These are phyloP conservation scores for Yarrowia porcina DNA, from an alignment of 805 yeast genomes.

Conservation along the genomic window DNA sequence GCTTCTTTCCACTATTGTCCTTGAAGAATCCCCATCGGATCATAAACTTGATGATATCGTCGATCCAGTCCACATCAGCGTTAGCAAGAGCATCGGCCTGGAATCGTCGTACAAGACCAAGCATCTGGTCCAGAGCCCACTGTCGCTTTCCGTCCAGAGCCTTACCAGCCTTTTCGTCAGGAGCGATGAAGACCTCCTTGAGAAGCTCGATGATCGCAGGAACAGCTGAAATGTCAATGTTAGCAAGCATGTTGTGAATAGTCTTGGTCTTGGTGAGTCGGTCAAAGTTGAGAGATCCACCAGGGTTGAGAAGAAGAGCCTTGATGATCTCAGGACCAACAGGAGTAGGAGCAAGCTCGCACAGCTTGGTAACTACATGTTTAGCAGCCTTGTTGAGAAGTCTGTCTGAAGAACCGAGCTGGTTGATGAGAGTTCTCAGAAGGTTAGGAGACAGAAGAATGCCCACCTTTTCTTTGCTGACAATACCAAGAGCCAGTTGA, in stretches of 20 bases:
- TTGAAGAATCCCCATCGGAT: constrained; percentile 45
- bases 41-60: constrained; percentile 42
- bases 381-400: constrained; percentile 65
- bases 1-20: constrained; percentile 12
- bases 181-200: constrained; percentile 10
- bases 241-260: constrained; percentile 45
- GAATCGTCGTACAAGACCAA: constrained; percentile 43
- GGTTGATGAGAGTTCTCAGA: constrained; percentile 71
- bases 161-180: constrained; percentile 29
- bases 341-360: constrained; percentile 43
- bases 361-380: constrained; percentile 43
- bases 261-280: constrained; percentile 70
- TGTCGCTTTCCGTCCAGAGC: constrained; percentile 41
- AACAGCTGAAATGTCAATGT: constrained; percentile 29
- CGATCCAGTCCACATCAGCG: constrained; percentile 36
- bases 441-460: constrained; percentile 47
- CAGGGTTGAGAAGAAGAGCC: constrained; percentile 43
- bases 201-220: not conserved
- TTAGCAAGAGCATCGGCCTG: constrained; percentile 29
- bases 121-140: constrained; percentile 60
- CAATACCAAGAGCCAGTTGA: constrained; percentile 44
- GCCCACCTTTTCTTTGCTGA: constrained; percentile 32
- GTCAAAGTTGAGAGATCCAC: constrained; percentile 62
- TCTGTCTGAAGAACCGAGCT: constrained; percentile 63
- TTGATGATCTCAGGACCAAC: constrained; percentile 36